Percentiles rank a stretch among this genome's conserved stretches.
These are phyloP conservation scores for Psilocybe azurescens DNA, from an alignment of 768 basidiomycete genomes.

Conservation along the genomic window DNA sequence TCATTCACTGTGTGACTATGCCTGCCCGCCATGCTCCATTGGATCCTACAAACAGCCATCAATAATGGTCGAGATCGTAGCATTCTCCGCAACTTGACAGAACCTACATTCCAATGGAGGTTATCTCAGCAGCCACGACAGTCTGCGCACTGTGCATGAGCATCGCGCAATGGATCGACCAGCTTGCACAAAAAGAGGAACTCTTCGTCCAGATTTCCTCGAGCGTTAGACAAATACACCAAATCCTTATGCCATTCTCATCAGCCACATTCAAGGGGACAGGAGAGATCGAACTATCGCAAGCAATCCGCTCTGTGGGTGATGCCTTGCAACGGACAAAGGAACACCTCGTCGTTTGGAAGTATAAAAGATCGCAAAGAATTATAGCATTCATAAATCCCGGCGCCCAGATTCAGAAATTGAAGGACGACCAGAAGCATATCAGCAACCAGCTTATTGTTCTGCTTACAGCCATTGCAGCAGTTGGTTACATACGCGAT, in stretches of 20 bases:
- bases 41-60: not conserved
- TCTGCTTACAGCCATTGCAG: constrained; percentile 7
- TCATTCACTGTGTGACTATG: too few species aligned
- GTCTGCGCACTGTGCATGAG: constrained; percentile 10
- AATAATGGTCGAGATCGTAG: not conserved
- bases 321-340: constrained; percentile 9
- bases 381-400: constrained; percentile 12
- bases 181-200: not conserved
- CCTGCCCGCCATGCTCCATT: not conserved
- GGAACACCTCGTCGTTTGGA: constrained; percentile 10
- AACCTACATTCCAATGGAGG: constrained; percentile 1
- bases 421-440: constrained; percentile 10
- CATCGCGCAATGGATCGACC: constrained; percentile 10
- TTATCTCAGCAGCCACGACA: constrained; percentile 8
- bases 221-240: constrained; percentile 2
- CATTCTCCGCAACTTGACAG: not conserved
- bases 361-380: not conserved
- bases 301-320: constrained; percentile 5
- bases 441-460: constrained; percentile 11
- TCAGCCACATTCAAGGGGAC: not conserved
- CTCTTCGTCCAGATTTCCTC: constrained; percentile 6
- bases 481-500: constrained; percentile 10
- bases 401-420: not conserved
- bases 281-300: constrained; percentile 2
- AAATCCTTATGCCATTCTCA: constrained; percentile 11